A percentile compares a stretch with the other conserved stretches of the same genome.
These are phyloP conservation scores for Cyclostephanos tholiformis DNA, from an alignment of 108 stramenopile species.

Conservation along the genomic window DNA sequence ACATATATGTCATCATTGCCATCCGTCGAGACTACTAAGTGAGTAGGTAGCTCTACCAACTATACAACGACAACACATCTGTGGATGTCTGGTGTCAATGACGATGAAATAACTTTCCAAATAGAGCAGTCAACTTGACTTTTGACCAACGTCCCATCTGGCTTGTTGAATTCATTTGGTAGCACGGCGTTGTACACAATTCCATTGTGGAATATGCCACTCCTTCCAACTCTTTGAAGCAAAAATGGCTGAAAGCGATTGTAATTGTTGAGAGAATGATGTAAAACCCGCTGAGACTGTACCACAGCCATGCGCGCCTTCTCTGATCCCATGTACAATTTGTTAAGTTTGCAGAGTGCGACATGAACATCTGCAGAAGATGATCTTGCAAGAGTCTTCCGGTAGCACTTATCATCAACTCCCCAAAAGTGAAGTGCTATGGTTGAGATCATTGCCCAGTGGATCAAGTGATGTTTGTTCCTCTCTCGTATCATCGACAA, in stretches of 20 bases:
- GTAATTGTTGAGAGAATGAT: neutral
- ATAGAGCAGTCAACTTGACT: neutral
- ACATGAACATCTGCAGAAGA: neutral
- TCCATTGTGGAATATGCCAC: neutral
- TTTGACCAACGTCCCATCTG: neutral
- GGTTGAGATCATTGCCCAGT: neutral
- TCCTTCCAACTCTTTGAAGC: neutral
- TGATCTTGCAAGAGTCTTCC: neutral
- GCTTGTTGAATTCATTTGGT: neutral
- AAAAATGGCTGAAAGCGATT: constrained; percentile 2
- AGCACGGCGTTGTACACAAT: neutral
- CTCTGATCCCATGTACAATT: neutral
- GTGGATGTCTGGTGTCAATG: neutral
- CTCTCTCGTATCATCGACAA: neutral
- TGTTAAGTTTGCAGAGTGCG: neutral
- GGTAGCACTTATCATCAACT: neutral
- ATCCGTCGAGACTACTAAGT: neutral
- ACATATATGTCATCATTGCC: neutral
- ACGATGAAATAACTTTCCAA: neutral
- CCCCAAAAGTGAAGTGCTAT: neutral
- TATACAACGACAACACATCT: neutral
- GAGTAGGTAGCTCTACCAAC: neutral
- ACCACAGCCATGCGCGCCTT: too few relatives aligned
- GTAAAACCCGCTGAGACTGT: neutral
- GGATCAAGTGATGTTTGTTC: neutral